These are phyloP conservation scores for Tetrahymena malaccensis DNA, from an alignment of 73 alveolate genomes.

Conservation along the genomic window DNA sequence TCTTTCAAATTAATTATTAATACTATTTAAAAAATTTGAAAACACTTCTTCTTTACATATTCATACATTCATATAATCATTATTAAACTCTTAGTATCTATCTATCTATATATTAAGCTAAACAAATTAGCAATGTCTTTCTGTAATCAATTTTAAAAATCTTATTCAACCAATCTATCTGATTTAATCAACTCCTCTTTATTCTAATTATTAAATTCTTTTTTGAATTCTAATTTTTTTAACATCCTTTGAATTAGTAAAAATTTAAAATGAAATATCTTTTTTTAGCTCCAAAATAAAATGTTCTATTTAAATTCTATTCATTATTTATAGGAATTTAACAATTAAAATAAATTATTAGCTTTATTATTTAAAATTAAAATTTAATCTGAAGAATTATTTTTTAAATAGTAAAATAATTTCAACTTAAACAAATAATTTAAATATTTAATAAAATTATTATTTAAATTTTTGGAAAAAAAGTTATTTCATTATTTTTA, in stretches of 20 bases:
- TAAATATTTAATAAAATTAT: too few relatives aligned
- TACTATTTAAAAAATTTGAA: not conserved
- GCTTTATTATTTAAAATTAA: too few relatives aligned
- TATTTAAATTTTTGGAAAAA: too few relatives aligned
- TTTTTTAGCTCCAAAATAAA: not conserved
- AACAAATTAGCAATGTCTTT: not conserved
- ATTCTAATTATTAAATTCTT: not conserved
- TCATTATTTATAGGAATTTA: too few relatives aligned
- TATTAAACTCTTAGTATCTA: not conserved
- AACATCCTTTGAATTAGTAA: not conserved
- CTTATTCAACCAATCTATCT: not conserved
- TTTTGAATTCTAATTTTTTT: not conserved
- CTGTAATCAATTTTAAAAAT: not conserved
- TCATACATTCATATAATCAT: not conserved
- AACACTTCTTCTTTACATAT: not conserved
- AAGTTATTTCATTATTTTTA: too few relatives aligned
- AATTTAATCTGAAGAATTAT: too few relatives aligned
- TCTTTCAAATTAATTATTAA: not conserved
- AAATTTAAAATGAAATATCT: not conserved
- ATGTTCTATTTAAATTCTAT: too few relatives aligned
- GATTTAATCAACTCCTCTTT: not conserved
- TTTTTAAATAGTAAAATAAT: too few relatives aligned
- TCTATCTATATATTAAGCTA: not conserved
- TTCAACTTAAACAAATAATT: too few relatives aligned
- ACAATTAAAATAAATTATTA: too few relatives aligned